phyloP scores from a whole-genome alignment of 2,329 filamentous ascomycete genomes.

The Sporothrix luriei region DNA sequence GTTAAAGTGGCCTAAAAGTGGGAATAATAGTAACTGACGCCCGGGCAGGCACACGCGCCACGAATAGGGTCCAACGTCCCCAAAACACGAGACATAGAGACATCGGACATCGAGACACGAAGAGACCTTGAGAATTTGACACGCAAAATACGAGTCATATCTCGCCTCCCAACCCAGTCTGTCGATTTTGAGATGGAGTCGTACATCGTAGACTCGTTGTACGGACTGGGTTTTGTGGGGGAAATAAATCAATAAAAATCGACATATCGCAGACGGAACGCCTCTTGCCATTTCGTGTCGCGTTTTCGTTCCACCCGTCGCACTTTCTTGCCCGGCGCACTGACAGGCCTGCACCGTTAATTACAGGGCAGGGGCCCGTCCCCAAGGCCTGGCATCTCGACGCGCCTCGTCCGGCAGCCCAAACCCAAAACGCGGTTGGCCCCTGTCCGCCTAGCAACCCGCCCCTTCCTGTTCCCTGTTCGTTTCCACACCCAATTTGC shows the following conservation, averaged over 20 bases:
- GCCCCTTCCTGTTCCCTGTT: neutral
- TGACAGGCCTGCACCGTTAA: neutral
- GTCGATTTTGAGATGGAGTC: neutral
- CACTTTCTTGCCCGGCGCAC: constrained; percentile 2
- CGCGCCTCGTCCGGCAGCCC: constrained; percentile 21
- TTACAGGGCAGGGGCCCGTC: neutral
- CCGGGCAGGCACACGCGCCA: neutral
- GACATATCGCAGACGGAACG: no score
- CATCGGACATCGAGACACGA: no score
- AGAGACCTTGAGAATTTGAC: no score
- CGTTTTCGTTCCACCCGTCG: neutral
- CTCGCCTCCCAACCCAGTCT: neutral
- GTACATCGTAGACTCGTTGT: neutral
- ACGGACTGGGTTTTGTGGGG: neutral
- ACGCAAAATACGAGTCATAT: neutral
- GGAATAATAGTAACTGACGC: neutral
- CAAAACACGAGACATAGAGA: neutral
- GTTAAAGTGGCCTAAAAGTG: constrained; percentile 7
- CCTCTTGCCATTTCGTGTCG: neutral
- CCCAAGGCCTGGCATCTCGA: constrained; percentile 7
- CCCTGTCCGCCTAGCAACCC: constrained; percentile 18
- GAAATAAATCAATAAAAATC: no score
- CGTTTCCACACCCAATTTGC: neutral
- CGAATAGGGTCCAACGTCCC: neutral
- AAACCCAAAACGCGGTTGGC: constrained; percentile 31